These are phyloP conservation scores for Penicillium lividum DNA, from an alignment of 495 filamentous ascomycete species.

Conservation along the genomic window DNA sequence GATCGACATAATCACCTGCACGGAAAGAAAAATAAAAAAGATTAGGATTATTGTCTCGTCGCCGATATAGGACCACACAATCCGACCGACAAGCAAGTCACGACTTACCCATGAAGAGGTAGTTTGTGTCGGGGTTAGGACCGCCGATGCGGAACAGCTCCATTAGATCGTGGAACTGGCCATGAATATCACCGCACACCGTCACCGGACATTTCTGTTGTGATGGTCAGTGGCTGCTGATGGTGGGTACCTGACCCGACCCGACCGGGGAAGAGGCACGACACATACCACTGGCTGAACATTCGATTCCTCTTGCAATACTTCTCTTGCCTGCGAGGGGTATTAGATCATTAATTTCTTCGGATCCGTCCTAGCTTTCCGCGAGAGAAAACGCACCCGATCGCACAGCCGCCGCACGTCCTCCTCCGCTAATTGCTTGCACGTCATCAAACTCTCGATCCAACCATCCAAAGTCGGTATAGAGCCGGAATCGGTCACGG, in stretches of 20 bases:
- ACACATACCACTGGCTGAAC: slow-evolving; percentile 94
- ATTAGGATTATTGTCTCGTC: not conserved
- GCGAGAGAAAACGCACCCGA: slow-evolving; percentile 64
- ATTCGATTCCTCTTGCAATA: slow-evolving; percentile 95
- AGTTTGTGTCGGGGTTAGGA: slow-evolving; percentile 90
- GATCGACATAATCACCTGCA: slow-evolving; percentile 91
- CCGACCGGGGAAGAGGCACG: slow-evolving; percentile 24
- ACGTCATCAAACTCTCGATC: slow-evolving; percentile 98
- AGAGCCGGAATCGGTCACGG: slow-evolving; percentile 76
- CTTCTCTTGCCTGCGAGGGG: slow-evolving; percentile 76
- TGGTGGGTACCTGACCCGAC: slow-evolving; percentile 13
- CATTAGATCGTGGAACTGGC: slow-evolving; percentile 94
- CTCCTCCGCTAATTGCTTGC: slow-evolving; percentile 93
- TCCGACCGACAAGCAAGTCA: slow-evolving; percentile 15
- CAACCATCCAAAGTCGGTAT: slow-evolving; percentile 95
- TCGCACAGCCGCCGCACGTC: slow-evolving; percentile 97
- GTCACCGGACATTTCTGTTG: slow-evolving; percentile 89
- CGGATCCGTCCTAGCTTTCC: not conserved
- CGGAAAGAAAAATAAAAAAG: not conserved
- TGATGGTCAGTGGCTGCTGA: slow-evolving; percentile 26
- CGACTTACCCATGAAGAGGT: slow-evolving; percentile 85
- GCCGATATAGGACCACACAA: slow-evolving; percentile 7
- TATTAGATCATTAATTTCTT: slow-evolving; percentile 21
- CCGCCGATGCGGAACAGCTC: slow-evolving; percentile 92
- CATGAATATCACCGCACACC: slow-evolving; percentile 91